Conservation (phyloP, 2,329 filamentous ascomycete genomes). For the Neoscytalidium dimidiatum region DNA sequence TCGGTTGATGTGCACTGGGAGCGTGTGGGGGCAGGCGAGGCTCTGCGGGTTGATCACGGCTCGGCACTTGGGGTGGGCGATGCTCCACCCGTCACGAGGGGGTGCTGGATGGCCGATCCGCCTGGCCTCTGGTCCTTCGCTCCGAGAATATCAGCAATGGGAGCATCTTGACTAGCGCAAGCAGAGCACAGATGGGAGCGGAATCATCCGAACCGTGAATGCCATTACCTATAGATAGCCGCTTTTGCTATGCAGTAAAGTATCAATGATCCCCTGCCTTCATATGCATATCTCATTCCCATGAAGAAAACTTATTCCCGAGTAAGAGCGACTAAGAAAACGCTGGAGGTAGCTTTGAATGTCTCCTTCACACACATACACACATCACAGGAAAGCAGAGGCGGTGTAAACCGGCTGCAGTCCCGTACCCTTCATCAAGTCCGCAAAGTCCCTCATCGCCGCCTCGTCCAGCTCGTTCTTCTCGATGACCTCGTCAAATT, state of each 20-base stretch:
- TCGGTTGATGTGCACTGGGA: neutral
- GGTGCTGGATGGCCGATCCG: no score
- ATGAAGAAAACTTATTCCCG: neutral
- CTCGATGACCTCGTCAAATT: neutral
- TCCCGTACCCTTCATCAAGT: constrained; percentile 1
- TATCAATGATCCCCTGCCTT: neutral
- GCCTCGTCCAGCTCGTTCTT: neutral
- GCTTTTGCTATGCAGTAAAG: constrained; percentile 11
- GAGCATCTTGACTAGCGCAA: neutral
- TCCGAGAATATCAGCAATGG: no score
- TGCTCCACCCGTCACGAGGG: no score
- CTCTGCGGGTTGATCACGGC: constrained; percentile 1
- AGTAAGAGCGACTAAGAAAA: neutral
- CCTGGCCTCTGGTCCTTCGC: neutral
- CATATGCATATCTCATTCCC: neutral
- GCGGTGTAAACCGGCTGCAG: constrained; percentile 3
- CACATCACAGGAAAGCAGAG: constrained; percentile 1
- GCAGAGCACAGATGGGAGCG: neutral
- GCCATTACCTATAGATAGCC: constrained; percentile 10
- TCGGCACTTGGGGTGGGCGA: neutral
- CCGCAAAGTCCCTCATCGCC: neutral
- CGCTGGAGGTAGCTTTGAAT: neutral
- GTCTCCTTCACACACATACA: neutral
- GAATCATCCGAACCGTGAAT: neutral
- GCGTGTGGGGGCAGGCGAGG: neutral